Evolutionary conservation across 805 yeast species (phyloP), one percentile per base, ranked within the genome.

Genomic region (Ogataea minuta): DNA sequence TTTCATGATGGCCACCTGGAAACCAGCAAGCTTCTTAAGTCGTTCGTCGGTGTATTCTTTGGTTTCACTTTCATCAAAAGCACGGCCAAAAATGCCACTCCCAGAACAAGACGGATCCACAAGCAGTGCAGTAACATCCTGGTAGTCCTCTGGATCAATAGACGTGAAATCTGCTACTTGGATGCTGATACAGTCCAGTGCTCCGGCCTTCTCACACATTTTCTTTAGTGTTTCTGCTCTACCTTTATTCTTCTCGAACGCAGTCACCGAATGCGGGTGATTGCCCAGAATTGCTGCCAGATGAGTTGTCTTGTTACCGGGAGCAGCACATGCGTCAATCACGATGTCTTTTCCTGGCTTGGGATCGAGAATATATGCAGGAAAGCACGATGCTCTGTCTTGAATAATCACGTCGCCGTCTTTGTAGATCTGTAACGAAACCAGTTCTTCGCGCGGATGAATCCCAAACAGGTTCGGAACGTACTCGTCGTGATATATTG

Each of bases 51-150:
- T 64, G 33, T 41, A 43, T 7, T 61, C 50, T 28, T 68, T 69
- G 27, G 67, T 66, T 43, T 77, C 79, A 36, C 76, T 75, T 44
- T 71, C 86, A 33, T 80, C 81, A 42, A 74, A 65, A 2, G 82
- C 85, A 25, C 95, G 68, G n/a, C 97, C 96, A 66, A 91, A 91
- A 28, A 93, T 93, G 3, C 99, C 99, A 32, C 95, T 84, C 0
- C 99, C 99, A 16, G 96, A 88, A 61, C 99, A 93, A 3, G 96
- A 87, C 0, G 99, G 99, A 61, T 93, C 99, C 3, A 93, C 95
- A 2, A 93, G 70, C 28, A 93, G 65, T 0, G 95, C 96, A 0
- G 87, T 80, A 4, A 88, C 84, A 12, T 76, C 72, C 1, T 72
- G 66, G 45, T 70, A 85, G 31, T 81, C 83, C 1, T 52, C 51